Evolutionary conservation across 352 stramenopile genomes (phyloP).

Genomic region (Phytopythium mirpurense): DNA sequence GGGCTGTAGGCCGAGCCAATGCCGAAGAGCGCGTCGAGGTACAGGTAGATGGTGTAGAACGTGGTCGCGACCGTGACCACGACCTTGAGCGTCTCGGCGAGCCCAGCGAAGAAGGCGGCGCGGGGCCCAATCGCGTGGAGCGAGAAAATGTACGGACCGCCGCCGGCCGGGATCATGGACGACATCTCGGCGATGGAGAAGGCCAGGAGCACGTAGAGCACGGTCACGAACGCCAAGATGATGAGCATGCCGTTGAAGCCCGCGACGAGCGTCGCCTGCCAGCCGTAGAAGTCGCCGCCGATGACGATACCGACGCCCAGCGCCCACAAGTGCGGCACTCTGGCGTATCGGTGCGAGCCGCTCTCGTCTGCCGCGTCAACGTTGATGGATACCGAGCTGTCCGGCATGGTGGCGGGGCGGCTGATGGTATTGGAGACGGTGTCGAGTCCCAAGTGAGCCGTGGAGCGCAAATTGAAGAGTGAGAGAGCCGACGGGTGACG

Average conservation of each 20-base stretch:
- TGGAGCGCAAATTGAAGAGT: slow-evolving; percentile 18
- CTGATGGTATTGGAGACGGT: slow-evolving; percentile 4
- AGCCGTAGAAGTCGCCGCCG: slow-evolving; percentile 54
- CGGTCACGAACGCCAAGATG: slow-evolving; percentile 45
- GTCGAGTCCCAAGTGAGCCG: slow-evolving; percentile 2
- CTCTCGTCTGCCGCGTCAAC: slow-evolving; percentile 11
- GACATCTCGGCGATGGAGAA: slow-evolving; percentile 68
- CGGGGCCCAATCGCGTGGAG: slow-evolving; percentile 40
- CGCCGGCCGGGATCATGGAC: slow-evolving; percentile 40
- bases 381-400: slow-evolving; percentile 10
- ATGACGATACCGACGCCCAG: slow-evolving; percentile 44
- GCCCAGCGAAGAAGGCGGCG: slow-evolving; percentile 36
- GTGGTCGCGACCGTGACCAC: slow-evolving; percentile 48
- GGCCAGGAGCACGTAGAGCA: slow-evolving; percentile 52
- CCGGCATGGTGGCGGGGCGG: background rate
- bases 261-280: slow-evolving; percentile 46
- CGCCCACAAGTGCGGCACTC: slow-evolving; percentile 50
- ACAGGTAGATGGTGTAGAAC: slow-evolving; percentile 34
- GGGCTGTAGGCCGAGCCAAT: slow-evolving; percentile 26
- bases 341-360: slow-evolving; percentile 31
- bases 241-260: slow-evolving; percentile 56
- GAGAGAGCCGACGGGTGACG: slow-evolving; percentile 5
- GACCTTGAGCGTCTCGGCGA: slow-evolving; percentile 55
- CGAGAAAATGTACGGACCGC: slow-evolving; percentile 59
- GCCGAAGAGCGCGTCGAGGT: slow-evolving; percentile 44